Base-by-base conservation (phyloP, 2,329 filamentous ascomycete genomes). In the Tolypocladium guangdongense region DNA sequence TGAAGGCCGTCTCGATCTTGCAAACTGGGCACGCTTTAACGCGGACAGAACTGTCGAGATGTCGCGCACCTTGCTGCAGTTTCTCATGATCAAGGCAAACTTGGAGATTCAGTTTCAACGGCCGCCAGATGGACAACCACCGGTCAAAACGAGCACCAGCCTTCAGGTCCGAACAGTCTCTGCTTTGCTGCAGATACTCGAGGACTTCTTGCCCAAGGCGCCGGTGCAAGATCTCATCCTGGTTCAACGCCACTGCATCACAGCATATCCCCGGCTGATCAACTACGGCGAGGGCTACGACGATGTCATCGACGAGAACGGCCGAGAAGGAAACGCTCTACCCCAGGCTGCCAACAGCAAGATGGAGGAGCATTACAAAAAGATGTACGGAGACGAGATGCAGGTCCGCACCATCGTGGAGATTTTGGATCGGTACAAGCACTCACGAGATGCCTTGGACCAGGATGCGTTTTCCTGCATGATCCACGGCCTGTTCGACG, bases 381-480 rank as follows among this genome's bases (percentile, higher is more conserved):
- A 88, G 64, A 97, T 99, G 91, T 99, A 99, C 66, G 88, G 89
- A 59, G 87, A 89, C 59, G 90, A 96, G 60, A 83, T 91, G 22
- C 86, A 92, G 57, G 88, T 96, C 20, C 83, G 89, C 53, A 83
- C 89, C 52, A 88, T 99, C 58, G 87, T 99, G 51, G 84, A 88
- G 57, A 82, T 90, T 39, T 81, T 99, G 63, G 85, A 90, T 58
- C 80, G 82, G 53, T 95, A 96, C 73, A 97, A 99, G 68, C 84
- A 84, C 53, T 97, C 95, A 0, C 82, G 83, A 49, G 87, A 93
- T 56, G 80, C 89, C 2, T 74, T 86, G 18, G 90, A 96, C 56
- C 93, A 97, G 67, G 93, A 99, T 66, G 81, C 96, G 7, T 99
- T 99, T 66, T 88, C 92, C 16, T 96, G 92, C 72, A 99, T 99